phyloP scores from a whole-genome alignment of 1,284 basidiomycete genomes.

The Apiotrichum siamense region DNA sequence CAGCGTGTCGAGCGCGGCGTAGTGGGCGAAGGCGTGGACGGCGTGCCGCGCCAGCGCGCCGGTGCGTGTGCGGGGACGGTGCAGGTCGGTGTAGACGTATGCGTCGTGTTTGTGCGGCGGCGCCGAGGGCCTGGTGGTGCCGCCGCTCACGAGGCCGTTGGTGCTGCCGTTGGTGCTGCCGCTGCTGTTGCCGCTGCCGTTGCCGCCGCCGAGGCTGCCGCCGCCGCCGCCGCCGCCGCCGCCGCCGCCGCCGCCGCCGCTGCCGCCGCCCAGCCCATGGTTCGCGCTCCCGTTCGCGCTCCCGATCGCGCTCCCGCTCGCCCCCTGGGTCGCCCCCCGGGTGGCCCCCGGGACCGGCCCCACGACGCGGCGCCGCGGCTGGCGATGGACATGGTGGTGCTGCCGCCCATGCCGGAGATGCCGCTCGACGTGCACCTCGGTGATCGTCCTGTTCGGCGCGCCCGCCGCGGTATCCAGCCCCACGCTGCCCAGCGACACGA shows the following conservation, averaged over 20 bases:
- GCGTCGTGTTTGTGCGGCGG: conserved; percentile 4
- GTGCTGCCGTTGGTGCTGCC: neutral
- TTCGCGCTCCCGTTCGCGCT: neutral
- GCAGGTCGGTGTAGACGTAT: neutral
- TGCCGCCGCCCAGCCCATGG: too few relatives aligned
- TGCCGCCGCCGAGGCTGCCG: neutral
- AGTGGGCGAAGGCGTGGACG: conserved; percentile 17
- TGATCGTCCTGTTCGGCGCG: conserved; percentile 1
- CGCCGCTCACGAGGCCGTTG: neutral
- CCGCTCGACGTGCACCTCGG: neutral
- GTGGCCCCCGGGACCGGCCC: too few relatives aligned
- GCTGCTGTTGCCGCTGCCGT: neutral
- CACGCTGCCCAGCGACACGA: conserved; percentile 30
- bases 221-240: too few relatives aligned
- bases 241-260: too few relatives aligned
- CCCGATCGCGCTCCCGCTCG: neutral
- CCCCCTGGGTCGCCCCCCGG: neutral
- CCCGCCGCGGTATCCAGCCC: conserved; percentile 15
- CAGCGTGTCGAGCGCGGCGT: conserved; percentile 29
- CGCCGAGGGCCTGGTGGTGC: neutral
- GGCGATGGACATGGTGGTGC: neutral
- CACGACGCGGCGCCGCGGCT: neutral
- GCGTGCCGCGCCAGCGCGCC: conserved; percentile 28
- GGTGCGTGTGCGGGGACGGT: conserved; percentile 13
- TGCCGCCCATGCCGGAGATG: neutral